These are phyloP conservation scores for Senna siamea DNA, from an alignment of 306 rosid genomes.

Conservation along the genomic window DNA sequence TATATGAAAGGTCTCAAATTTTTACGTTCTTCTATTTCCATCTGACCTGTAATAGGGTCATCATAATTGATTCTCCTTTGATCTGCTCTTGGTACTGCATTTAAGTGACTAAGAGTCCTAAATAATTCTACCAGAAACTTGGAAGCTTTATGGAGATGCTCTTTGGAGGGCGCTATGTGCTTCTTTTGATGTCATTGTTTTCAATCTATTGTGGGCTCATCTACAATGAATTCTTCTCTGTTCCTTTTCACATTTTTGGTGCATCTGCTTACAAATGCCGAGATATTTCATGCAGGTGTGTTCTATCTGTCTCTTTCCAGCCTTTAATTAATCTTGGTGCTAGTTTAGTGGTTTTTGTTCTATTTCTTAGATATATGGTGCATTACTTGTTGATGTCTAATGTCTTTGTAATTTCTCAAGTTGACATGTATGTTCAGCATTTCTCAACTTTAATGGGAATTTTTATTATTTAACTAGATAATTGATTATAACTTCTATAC, in stretches of 20 bases:
- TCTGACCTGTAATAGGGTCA: conserved; percentile 14
- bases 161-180: conserved; percentile 89
- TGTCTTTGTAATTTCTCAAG: not conserved
- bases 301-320: conserved; percentile 29
- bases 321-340: not conserved
- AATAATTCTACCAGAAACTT: conserved; percentile 61
- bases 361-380: not conserved
- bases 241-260: conserved; percentile 87
- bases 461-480: not conserved
- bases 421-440: not conserved
- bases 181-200: conserved; percentile 88
- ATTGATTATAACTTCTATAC: not conserved
- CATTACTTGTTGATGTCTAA: conserved; percentile 7
- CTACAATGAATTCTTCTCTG: conserved; percentile 92
- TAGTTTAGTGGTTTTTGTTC: not conserved
- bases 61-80: conserved; percentile 16
- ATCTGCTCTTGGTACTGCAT: conserved; percentile 21
- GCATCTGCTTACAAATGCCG: conserved; percentile 85
- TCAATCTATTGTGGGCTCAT: conserved; percentile 90
- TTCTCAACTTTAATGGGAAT: not conserved
- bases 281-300: conserved; percentile 72
- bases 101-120: conserved; percentile 11
- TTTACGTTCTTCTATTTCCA: not conserved
- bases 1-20: conserved; percentile 11
- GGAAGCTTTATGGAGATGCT: conserved; percentile 98